Conservation (phyloP, 78 protist genomes). For the Dictyostelium brefeldianum region DNA sequence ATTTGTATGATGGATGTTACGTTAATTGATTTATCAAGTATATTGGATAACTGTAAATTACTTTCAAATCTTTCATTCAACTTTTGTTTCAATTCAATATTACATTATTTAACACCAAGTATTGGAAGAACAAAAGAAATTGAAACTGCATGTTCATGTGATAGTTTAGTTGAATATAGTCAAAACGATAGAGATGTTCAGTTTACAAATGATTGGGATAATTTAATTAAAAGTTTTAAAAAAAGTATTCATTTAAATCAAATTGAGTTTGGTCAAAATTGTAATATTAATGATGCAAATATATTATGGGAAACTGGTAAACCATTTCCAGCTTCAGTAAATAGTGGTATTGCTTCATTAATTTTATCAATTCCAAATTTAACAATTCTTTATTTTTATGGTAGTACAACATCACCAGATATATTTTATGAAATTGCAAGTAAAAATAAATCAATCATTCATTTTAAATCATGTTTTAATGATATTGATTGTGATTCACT, state of each 20-base stretch:
- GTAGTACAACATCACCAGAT: neutral
- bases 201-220: no score
- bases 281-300: neutral
- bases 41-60: neutral
- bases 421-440: constrained; percentile 4
- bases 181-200: neutral
- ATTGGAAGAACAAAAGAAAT: neutral
- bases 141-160: neutral
- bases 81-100: neutral
- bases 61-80: neutral
- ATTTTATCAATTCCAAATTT: neutral
- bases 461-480: neutral
- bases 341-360: neutral
- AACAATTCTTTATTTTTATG: neutral
- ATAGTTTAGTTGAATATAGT: neutral
- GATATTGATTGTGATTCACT: neutral
- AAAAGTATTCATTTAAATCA: neutral
- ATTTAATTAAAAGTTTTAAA: neutral
- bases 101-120: neutral
- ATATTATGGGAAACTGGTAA: neutral
- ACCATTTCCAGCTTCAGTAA: neutral
- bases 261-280: neutral
- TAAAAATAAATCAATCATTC: neutral
- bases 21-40: neutral
- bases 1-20: neutral